Conservation (phyloP, 768 basidiomycete species). For the Punctularia strigosozonata region DNA sequence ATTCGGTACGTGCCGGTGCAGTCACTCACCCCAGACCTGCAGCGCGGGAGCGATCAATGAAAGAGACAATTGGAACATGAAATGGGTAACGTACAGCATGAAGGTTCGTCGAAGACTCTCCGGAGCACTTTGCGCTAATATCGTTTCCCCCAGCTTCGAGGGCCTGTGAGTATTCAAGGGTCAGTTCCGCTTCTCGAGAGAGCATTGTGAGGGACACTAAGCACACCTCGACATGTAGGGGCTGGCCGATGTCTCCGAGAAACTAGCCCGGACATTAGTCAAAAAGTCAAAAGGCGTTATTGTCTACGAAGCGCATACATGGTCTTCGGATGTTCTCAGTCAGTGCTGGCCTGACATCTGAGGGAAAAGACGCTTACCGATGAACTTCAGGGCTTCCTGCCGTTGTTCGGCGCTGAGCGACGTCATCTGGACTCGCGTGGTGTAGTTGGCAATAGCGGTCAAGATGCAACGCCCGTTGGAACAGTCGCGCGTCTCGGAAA, state of each 20-base stretch:
- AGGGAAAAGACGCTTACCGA: too few relatives aligned
- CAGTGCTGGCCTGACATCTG: too few relatives aligned
- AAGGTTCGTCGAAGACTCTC: conserved; percentile 7
- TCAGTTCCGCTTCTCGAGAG: conserved; percentile 18
- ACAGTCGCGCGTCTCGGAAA: conserved; percentile 36
- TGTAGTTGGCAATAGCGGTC: conserved; percentile 47
- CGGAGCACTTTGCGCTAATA: conserved; percentile 12
- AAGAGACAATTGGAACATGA: neutral
- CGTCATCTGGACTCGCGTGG: conserved; percentile 32
- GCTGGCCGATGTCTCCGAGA: conserved; percentile 17
- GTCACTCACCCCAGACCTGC: too few relatives aligned
- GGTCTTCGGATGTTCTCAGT: too few relatives aligned
- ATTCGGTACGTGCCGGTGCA: too few relatives aligned
- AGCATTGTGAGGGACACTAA: too few relatives aligned
- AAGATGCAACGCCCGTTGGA: conserved; percentile 21
- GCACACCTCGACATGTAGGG: conserved; percentile 15
- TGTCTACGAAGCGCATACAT: neutral
- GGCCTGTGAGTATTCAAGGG: neutral
- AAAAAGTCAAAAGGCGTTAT: neutral
- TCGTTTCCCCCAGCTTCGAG: conserved; percentile 16
- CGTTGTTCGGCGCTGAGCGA: conserved; percentile 27
- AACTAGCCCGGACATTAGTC: too few relatives aligned
- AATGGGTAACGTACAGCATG: neutral
- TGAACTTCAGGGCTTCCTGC: conserved; percentile 41
- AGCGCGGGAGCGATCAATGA: neutral